These are phyloP conservation scores for Tetrapisispora pingtungensis DNA, from an alignment of 805 yeast species.

Conservation along the genomic window DNA sequence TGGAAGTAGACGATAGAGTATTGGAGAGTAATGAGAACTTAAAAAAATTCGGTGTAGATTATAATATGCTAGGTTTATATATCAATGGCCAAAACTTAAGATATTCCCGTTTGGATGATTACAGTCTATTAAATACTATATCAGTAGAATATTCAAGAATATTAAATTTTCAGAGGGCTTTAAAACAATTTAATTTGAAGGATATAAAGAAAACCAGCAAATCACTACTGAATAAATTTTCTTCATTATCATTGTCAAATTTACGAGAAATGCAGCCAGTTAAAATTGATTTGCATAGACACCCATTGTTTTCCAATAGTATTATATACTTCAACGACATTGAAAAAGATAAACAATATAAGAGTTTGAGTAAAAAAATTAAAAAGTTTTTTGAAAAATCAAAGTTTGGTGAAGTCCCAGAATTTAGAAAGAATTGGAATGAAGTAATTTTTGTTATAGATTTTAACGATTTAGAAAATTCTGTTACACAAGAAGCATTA, in stretches of 20 bases:
- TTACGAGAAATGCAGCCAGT: conserved; percentile 23
- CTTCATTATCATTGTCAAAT: conserved; percentile 16
- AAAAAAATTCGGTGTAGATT: conserved; percentile 21
- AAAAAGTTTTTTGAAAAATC: conserved; percentile 37
- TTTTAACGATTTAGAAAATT: conserved; percentile 34
- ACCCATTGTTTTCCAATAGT: conserved; percentile 26
- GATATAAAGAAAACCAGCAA: conserved; percentile 9
- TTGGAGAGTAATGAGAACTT: conserved; percentile 10
- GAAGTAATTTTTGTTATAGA: conserved; percentile 62
- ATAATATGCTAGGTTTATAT: conserved; percentile 25
- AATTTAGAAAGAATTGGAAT: conserved; percentile 62
- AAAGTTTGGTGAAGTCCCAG: conserved; percentile 56
- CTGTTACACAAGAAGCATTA: conserved; percentile 34
- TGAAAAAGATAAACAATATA: conserved; percentile 50
- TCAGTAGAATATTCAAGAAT: conserved; percentile 14
- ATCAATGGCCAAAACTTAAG: conserved; percentile 26
- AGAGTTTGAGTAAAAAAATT: conserved; percentile 35
- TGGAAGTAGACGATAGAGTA: conserved; percentile 7
- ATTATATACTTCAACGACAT: conserved; percentile 72
- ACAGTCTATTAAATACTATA: conserved; percentile 15
- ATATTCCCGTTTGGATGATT: conserved; percentile 15
- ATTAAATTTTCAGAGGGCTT: conserved; percentile 6
- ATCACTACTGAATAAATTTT: conserved; percentile 14
- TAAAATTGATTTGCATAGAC: conserved; percentile 26
- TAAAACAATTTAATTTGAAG: conserved; percentile 22